Evolutionary conservation across 1,284 basidiomycete genomes (phyloP), one percentile per base, ranked within the genome.

Genomic region (Marasmius oreades): DNA sequence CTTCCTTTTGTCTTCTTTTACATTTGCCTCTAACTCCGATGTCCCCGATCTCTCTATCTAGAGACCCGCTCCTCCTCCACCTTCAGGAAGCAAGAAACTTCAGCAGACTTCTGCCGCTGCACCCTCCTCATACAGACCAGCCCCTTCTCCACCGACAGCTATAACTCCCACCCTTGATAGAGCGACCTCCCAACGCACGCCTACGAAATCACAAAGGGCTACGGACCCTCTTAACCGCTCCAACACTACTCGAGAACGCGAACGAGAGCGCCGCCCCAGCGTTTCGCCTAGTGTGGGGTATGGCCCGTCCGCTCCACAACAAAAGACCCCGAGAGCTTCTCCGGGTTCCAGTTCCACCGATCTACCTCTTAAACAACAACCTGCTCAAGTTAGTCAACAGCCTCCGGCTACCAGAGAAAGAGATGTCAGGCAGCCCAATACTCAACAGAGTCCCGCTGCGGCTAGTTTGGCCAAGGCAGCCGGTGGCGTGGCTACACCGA

Each of bases 151-250:
- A 0, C 82, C 88, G 0, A 75, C 79, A 3, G 69, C 81, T 4
- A 76, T 77, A 14, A 76, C 81, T 0, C 81, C 84, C 14, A 66
- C 81, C 12, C 82, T 92, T 56, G 89, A 92, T 73, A 85, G 89
- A 53, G 88, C 88, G 24, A 86, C 86, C 43, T 90, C 88, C 1
- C 85, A 88, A 64, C 86, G 88, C 37, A 77, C 82, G 8, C 79
- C 84, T 0, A 61, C 77, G 11, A 85, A 86, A 61, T 66, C 79
- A 0, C 65, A 69, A 55, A 81, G 83, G 62, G 65, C 76, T 28
- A 61, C 73, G 20, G 84, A 88, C 10, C 69, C 73, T 52, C 75
- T 89, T 37, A 76, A 77, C 24, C 82, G 88, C 45, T 75, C 87
- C 44, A 88, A 87, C 67, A 90, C 88, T 22, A 85, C 82, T 7